These are phyloP conservation scores for Penicillium psychrofluorescens DNA, from an alignment of 495 filamentous ascomycete species.

Conservation along the genomic window DNA sequence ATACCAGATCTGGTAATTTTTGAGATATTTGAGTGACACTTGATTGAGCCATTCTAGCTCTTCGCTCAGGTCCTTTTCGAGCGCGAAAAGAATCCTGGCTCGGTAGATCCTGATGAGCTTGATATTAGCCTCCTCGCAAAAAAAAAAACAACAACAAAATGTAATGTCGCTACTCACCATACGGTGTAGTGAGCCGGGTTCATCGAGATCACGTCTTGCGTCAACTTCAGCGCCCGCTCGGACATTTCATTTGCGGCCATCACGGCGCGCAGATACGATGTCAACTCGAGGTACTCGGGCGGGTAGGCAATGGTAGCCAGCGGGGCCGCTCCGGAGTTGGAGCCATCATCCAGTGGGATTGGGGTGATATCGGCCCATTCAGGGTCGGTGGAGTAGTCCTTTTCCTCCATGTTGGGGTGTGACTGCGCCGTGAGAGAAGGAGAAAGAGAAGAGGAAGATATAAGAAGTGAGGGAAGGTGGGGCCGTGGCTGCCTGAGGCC, in stretches of 20 bases:
- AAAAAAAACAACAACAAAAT: too few relatives aligned
- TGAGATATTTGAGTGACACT: slow-evolving; percentile 73
- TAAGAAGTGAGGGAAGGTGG: not conserved
- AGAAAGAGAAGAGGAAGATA: not conserved
- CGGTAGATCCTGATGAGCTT: slow-evolving; percentile 64
- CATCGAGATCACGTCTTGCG: slow-evolving; percentile 78
- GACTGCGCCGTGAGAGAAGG: not conserved
- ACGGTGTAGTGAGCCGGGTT: slow-evolving; percentile 98
- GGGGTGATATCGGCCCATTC: slow-evolving; percentile 80
- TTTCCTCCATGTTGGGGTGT: slow-evolving; percentile 21
- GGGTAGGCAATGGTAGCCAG: slow-evolving; percentile 86
- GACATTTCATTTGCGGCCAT: slow-evolving; percentile 86
- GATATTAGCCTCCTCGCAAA: not conserved
- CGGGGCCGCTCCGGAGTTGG: slow-evolving; percentile 46
- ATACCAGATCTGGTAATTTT: slow-evolving; percentile 96
- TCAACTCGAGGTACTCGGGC: slow-evolving; percentile 78
- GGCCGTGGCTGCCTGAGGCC: not conserved
- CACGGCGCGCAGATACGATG: slow-evolving; percentile 83
- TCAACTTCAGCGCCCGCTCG: slow-evolving; percentile 70
- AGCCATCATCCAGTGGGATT: slow-evolving; percentile 75
- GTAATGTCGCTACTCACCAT: slow-evolving; percentile 48
- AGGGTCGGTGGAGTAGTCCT: slow-evolving; percentile 56
- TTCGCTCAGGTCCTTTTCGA: slow-evolving; percentile 57
- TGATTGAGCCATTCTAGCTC: slow-evolving; percentile 83
- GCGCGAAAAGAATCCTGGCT: slow-evolving; percentile 61